phyloP scores from a whole-genome alignment of 495 filamentous ascomycete species.

The Glarea lozoyensis region DNA sequence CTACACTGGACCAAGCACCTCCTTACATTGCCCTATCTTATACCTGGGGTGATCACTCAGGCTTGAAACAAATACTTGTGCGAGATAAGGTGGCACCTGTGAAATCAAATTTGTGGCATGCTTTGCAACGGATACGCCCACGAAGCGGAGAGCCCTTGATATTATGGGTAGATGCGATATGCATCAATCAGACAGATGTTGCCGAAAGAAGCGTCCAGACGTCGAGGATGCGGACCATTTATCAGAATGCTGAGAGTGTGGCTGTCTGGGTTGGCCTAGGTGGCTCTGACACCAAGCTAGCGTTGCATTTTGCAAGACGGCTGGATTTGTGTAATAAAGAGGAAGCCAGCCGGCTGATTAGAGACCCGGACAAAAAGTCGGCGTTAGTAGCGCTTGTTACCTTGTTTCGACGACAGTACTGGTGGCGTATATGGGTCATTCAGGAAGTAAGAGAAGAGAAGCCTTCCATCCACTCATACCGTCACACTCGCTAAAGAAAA shows the following conservation, averaged over 20 bases:
- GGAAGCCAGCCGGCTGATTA: neutral
- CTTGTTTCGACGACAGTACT: slow-evolving; percentile 17
- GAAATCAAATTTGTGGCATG: neutral
- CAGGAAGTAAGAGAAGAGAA: slow-evolving; percentile 18
- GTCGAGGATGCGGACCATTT: slow-evolving; percentile 11
- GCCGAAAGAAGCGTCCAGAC: slow-evolving; percentile 10
- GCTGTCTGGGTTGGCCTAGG: slow-evolving; percentile 4
- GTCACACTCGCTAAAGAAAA: too few species aligned
- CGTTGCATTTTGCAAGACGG: neutral
- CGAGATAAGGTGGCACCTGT: neutral
- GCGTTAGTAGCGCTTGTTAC: slow-evolving; percentile 4
- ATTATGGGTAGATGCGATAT: slow-evolving; percentile 14
- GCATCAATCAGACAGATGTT: slow-evolving; percentile 13
- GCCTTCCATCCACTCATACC: too few species aligned
- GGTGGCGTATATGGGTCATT: slow-evolving; percentile 20
- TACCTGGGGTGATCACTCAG: slow-evolving; percentile 20
- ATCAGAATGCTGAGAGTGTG: slow-evolving; percentile 3
- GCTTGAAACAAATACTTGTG: neutral
- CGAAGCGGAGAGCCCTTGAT: neutral
- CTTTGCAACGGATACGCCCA: slow-evolving; percentile 2
- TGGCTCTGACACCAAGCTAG: neutral
- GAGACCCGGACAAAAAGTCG: neutral
- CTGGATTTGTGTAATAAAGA: slow-evolving; percentile 4
- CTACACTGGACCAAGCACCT: neutral
- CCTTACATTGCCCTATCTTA: slow-evolving; percentile 20